Base-by-base conservation (phyloP, 2,329 filamentous ascomycete species). In the Elsinoe necatrix region DNA sequence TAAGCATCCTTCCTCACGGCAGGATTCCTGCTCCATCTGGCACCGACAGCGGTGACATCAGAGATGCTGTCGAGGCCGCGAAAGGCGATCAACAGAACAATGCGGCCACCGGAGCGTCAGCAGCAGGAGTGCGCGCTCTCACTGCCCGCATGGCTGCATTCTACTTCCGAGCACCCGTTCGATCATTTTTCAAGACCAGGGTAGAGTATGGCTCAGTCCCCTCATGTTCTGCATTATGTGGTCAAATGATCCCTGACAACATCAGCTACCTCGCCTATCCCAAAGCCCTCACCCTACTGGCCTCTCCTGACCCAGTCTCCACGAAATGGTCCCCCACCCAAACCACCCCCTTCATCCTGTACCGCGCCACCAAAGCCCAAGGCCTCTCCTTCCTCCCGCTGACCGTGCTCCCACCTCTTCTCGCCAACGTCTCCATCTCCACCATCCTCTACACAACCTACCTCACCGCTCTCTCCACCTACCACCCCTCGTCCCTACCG, bases 161-260 rank as follows among this genome's bases (percentile, higher is more conserved):
- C 65, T 96, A 95, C 73, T 96, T 95, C 68, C 80, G 90, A 57
- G 89, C 89, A 0, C 91, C 91, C 0, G 87, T 90, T 55, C 95
- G 95, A 72, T 87, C 90, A 14, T 96, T 96, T 69, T 95, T 96
- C 72, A 82, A 89, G 60, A 91, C 88, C 1, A 78, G 91, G 58
- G 89, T 96, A 61, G 91, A 96, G 75, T 95, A 90, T 68, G 78
- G 77, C 18, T 6, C 18, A 18, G 8, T 11, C 14, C 18, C 2
- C 4, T 23, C 12, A 18, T 54, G 14, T 27, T 14, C 21, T 18
- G n/a, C 39, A 39, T 18, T 11, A 34, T 4, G 31, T 42, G 25
- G 8, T 21, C 8, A 25, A 27, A 12, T 52, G 11, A 50, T 27
- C 14, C 47, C 14, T 35, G 37, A 37, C 12, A n/a, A 14, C n/a